Percentiles rank a stretch among this genome's conserved stretches.
Evolutionary conservation across 2,329 filamentous ascomycete genomes (phyloP).

Genomic region (Cordyceps militaris): DNA sequence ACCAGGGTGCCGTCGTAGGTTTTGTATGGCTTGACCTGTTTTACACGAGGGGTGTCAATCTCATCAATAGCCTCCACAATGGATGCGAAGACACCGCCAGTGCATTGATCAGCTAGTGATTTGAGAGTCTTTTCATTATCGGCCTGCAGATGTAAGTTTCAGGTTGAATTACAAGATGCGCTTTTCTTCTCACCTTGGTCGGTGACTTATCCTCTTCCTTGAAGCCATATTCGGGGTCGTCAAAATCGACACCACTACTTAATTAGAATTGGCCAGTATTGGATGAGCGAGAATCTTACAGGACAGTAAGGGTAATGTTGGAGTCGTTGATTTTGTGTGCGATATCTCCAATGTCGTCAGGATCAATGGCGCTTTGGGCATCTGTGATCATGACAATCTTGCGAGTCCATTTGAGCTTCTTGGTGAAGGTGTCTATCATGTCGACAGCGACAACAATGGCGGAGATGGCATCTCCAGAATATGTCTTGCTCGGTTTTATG

Average conservation of each 20-base stretch:
- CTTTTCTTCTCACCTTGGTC: conserved; percentile 50
- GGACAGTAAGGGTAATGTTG: conserved; percentile 68
- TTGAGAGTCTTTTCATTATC: conserved; percentile 66
- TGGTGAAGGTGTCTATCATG: conserved; percentile 76
- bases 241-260: conserved; percentile 79
- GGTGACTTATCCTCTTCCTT: conserved; percentile 81
- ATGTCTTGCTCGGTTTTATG: conserved; percentile 61
- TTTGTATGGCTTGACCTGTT: conserved; percentile 65
- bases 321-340: conserved; percentile 65
- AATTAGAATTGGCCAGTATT: conserved; percentile 15
- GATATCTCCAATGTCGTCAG: conserved; percentile 64
- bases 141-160: conserved; percentile 21
- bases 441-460: conserved; percentile 79
- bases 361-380: conserved; percentile 65
- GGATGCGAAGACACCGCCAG: conserved; percentile 69
- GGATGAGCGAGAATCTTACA: conserved; percentile 48
- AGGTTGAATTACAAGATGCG: not conserved
- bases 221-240: conserved; percentile 80
- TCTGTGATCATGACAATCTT: conserved; percentile 83
- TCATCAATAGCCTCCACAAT: conserved; percentile 78
- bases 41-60: conserved; percentile 69
- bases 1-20: conserved; percentile 74
- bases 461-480: conserved; percentile 76
- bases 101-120: conserved; percentile 58
- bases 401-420: conserved; percentile 72